Evolutionary conservation across 2,329 filamentous ascomycete genomes (phyloP), one percentile per base, ranked within the genome.

Genomic region (Hypoxylon sp.): DNA sequence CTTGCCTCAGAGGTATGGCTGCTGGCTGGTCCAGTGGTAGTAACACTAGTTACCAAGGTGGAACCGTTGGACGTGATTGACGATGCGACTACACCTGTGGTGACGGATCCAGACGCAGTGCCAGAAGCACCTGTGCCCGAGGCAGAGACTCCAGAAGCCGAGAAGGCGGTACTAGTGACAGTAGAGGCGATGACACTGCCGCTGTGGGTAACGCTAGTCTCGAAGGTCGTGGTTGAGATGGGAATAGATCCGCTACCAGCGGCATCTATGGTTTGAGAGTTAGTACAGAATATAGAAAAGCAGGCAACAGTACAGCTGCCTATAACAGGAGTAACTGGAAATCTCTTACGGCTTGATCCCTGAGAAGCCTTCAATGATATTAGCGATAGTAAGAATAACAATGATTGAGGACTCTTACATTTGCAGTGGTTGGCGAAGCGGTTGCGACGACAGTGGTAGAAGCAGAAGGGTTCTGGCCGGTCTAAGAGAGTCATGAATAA

Each of bases 91-190:
- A 67, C 67, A 32, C 69, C 57, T 19, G 67, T 69, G 13, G 49
- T 72, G 41, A 57, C 62, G 28, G 72, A 70, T 34, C 43, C 68
- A 25, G 74, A 74, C n/a, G 62, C 65, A 17, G 63, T 21, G 11
- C 68, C 70, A 46, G 61, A 67, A 57, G 57, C 58, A 14, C 41
- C 67, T 17, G 73, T 70, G n/a, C 59, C 70, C 1, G 73, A 66
- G 21, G 52, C 63, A n/a, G 71, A 63, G 23, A 45, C 41, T 21
- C 11, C 51, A 13, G 69, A 66, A 23, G 62, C 64, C 10, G 72
- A 72, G 57, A 65, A 73, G 57, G 71, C 57, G 7, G 72, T 75
- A 65, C 74, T 76, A 9, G 71, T 69, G 19, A 75, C 30, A 57
- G 59, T 41, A 11, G 69, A 64, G 5, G 61, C 60, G 38, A 69